Base-by-base conservation (phyloP, 2,329 filamentous ascomycete genomes). In the Diplodia intermedia region DNA sequence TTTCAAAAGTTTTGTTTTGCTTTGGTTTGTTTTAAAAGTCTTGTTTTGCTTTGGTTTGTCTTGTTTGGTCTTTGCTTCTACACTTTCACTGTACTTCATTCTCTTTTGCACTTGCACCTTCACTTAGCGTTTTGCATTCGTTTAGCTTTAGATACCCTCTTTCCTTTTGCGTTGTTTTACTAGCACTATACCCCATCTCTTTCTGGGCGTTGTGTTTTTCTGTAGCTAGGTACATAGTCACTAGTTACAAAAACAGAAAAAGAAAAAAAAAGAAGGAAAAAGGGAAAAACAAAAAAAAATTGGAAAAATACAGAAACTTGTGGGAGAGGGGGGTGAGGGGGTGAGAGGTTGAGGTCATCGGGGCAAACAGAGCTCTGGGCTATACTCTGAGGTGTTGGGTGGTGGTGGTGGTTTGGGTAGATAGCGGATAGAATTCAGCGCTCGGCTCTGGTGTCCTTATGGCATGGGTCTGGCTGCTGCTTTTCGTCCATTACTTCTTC, bases 321-420 rank as follows among this genome's bases (percentile, higher is more conserved):
- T 43, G 15, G 40, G 18, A 43, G 40, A n/a, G 6, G 31, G 31
- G 31, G 31, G 31, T 33, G 36, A 38, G 36, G 11, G 18, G n/a
- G 18, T 47, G 43, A 20, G 43, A 47, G 43, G 43, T 47, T 47
- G 43, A 47, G 43, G 43, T 20, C n/a, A n/a, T 47, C 18, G 20
- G 43, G 43, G 43, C 43, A 47, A 47, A 47, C 43, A 47, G 43
- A 47, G 43, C 43, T 9, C 43, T 47, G 43, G 43, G 43, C 43
- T 47, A 47, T 47, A 47, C 40, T 47, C 40, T 20, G 2, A 11
- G 8, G n/a, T 9, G 43, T 7, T 52, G 14, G 47, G 47, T 20
- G 47, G 29, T 33, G 31, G 53, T n/a, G 12, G 7, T 18, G 8
- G 26, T 53, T 26, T 26, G 23, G 29, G 43, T 47, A 47, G 18